These are phyloP conservation scores for Coemansia sp. DNA, from an alignment of 192 early-diverging fungal genomes.

Conservation along the genomic window DNA sequence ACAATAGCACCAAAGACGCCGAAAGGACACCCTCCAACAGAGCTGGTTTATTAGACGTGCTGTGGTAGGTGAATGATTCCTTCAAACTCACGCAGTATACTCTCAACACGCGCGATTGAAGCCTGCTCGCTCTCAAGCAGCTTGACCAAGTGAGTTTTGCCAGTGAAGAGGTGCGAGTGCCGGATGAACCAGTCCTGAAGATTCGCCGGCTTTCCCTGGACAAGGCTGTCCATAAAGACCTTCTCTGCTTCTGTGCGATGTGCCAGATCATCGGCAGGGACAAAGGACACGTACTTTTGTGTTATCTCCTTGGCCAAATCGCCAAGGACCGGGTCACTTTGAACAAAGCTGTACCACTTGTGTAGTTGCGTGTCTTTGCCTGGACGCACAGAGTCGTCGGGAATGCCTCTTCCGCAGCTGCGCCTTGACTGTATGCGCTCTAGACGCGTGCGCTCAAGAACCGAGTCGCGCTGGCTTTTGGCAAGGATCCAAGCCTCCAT, in stretches of 20 bases:
- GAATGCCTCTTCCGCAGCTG: conserved; percentile 26
- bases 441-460: conserved; percentile 18
- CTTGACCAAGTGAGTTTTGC: conserved; percentile 46
- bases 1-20: too few species aligned
- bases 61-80: conserved; percentile 29
- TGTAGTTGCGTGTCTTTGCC: conserved; percentile 10
- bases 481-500: conserved; percentile 28
- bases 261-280: conserved; percentile 29
- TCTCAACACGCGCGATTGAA: conserved; percentile 23
- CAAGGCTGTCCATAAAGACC: conserved; percentile 25
- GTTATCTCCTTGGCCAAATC: conserved; percentile 41
- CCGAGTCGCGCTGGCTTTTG: conserved; percentile 22
- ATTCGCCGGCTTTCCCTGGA: conserved; percentile 17
- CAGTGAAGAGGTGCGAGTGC: conserved; percentile 47
- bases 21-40: too few species aligned
- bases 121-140: conserved; percentile 36
- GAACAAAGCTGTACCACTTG: conserved; percentile 40
- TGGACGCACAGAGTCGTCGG: conserved; percentile 7
- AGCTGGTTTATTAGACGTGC: conserved; percentile 24
- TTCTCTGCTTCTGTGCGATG: conserved; percentile 44
- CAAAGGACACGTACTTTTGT: conserved; percentile 33
- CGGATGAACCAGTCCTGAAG: conserved; percentile 51
- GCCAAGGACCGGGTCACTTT: conserved; percentile 28
- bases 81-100: conserved; percentile 35
- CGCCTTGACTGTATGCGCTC: conserved; percentile 34